Evolutionary conservation across 73 alveolate species (phyloP).

Genomic region (Tetrahymena elliotti): DNA sequence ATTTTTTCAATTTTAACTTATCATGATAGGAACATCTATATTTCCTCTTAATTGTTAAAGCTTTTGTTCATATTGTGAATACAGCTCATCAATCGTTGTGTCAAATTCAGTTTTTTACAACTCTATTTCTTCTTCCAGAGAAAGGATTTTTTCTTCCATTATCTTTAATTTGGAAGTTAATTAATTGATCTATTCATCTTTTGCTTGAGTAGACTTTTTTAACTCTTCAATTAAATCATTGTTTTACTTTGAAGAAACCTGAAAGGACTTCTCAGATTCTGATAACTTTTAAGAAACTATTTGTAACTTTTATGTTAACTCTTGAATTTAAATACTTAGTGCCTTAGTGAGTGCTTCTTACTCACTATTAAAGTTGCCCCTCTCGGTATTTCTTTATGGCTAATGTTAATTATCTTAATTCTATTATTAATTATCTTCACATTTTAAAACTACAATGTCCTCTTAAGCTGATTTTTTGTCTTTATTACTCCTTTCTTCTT

Average conservation of each 20-base stretch:
- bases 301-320: background rate
- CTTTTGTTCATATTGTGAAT: background rate
- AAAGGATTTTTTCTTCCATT: background rate
- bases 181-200: background rate
- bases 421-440: background rate
- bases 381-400: background rate
- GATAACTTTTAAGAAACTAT: background rate
- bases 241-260: background rate
- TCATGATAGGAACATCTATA: background rate
- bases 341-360: background rate
- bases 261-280: background rate
- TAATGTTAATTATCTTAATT: too few species aligned
- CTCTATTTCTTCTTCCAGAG: background rate
- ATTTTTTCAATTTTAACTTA: background rate
- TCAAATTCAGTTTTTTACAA: background rate
- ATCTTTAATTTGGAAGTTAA: background rate
- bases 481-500: background rate
- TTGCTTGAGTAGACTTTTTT: background rate
- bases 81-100: background rate
- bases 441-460: background rate
- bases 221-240: background rate
- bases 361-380: background rate
- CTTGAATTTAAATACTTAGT: background rate
- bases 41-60: background rate
- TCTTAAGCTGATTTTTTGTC: background rate